These are phyloP conservation scores for Ramalina peruviana DNA, from an alignment of 495 filamentous ascomycete species.

Conservation along the genomic window DNA sequence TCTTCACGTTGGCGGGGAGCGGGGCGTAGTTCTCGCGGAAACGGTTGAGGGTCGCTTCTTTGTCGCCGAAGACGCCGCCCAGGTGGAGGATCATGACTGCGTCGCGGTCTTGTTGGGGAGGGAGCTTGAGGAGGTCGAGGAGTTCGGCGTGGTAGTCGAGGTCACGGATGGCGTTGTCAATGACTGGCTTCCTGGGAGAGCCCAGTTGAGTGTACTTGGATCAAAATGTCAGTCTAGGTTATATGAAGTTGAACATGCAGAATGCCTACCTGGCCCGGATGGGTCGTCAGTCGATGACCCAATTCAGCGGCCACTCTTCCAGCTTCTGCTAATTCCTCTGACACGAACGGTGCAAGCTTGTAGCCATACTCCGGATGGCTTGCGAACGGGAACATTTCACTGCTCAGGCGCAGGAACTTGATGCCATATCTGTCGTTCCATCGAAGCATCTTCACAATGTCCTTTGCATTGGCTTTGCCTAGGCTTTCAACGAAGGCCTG, in stretches of 20 bases:
- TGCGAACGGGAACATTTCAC: slow-evolving; percentile 95
- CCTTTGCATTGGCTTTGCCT: slow-evolving; percentile 67
- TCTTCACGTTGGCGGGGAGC: slow-evolving; percentile 55
- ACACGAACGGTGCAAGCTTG: slow-evolving; percentile 73
- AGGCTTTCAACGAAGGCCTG: slow-evolving; percentile 61
- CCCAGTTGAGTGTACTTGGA: slow-evolving; percentile 76
- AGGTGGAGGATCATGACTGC: slow-evolving; percentile 93
- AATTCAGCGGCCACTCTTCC: slow-evolving; percentile 67
- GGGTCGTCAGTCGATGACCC: slow-evolving; percentile 76
- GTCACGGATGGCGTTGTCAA: slow-evolving; percentile 63
- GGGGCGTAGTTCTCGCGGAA: slow-evolving; percentile 66
- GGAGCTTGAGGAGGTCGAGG: slow-evolving; percentile 62
- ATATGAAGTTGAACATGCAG: neutral
- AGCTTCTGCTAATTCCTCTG: slow-evolving; percentile 58
- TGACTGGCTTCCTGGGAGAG: slow-evolving; percentile 59
- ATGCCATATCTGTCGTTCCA: slow-evolving; percentile 94
- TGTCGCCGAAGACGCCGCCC: slow-evolving; percentile 86
- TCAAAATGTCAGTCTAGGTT: slow-evolving; percentile 3
- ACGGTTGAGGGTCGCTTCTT: slow-evolving; percentile 62
- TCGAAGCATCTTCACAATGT: slow-evolving; percentile 69
- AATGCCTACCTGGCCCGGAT: slow-evolving; percentile 59
- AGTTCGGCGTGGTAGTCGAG: slow-evolving; percentile 84
- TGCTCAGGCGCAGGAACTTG: slow-evolving; percentile 82
- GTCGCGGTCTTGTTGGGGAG: slow-evolving; percentile 68
- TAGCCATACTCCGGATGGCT: slow-evolving; percentile 82